phyloP scores from a whole-genome alignment of 177 flowering plant genomes.

The Vitis hybrid region DNA sequence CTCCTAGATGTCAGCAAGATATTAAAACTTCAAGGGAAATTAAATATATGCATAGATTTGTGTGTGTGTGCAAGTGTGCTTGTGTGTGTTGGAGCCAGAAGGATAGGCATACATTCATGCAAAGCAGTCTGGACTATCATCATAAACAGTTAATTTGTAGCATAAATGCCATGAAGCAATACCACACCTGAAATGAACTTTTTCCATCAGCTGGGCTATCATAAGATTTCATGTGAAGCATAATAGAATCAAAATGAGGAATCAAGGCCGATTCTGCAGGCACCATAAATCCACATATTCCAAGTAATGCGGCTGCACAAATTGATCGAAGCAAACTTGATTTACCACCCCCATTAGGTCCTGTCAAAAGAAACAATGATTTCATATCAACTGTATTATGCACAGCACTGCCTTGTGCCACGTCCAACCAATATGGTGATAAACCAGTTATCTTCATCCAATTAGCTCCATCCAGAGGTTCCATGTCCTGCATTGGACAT shows the following conservation, averaged over 20 bases:
- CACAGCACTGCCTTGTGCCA: slow-evolving; percentile 78
- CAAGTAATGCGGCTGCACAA: slow-evolving; percentile 92
- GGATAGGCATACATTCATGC: too few species aligned
- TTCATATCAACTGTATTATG: slow-evolving; percentile 77
- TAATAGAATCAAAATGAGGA: slow-evolving; percentile 91
- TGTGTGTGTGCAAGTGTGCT: too few species aligned
- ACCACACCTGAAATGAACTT: slow-evolving; percentile 89
- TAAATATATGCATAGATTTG: too few species aligned
- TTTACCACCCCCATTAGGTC: slow-evolving; percentile 99
- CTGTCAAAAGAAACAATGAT: slow-evolving; percentile 86
- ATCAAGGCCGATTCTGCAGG: slow-evolving; percentile 87
- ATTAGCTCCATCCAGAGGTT: slow-evolving; percentile 26
- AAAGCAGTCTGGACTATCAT: too few species aligned
- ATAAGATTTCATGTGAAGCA: slow-evolving; percentile 98
- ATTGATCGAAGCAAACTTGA: slow-evolving; percentile 93
- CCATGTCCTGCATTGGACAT: slow-evolving; percentile 41
- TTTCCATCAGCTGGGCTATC: slow-evolving; percentile 98
- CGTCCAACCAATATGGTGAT: slow-evolving; percentile 95
- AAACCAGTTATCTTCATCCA: slow-evolving; percentile 69
- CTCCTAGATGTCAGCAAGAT: too few species aligned
- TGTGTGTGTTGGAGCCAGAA: too few species aligned
- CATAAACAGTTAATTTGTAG: too few species aligned
- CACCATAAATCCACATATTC: slow-evolving; percentile 95
- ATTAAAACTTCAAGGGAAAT: too few species aligned
- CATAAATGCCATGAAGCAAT: not conserved